Percentiles rank a stretch among this genome's conserved stretches.
These are phyloP conservation scores for Closterium sp. DNA, from an alignment of 139 green algal genomes.

Conservation along the genomic window DNA sequence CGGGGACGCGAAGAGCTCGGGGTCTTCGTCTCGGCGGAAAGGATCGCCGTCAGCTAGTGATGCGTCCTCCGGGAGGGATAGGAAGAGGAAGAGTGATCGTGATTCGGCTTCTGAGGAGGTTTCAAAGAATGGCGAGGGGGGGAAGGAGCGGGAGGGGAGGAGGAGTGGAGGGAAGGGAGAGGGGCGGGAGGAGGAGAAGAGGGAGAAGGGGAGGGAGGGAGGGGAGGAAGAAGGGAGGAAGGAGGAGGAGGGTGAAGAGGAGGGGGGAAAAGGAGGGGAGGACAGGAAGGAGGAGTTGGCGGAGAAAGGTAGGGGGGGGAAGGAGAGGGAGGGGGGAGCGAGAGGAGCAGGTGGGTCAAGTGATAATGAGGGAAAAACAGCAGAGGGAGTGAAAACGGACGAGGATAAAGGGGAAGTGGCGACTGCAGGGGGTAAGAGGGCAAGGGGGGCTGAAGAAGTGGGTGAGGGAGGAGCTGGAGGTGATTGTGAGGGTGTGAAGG, in stretches of 20 bases:
- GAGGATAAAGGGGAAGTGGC: neutral
- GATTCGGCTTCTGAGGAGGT: neutral
- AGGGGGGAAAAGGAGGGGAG: neutral
- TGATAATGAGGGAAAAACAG: neutral
- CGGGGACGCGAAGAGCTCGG: too few species aligned
- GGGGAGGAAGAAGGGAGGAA: neutral
- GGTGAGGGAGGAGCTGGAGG: neutral
- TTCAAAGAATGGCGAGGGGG: neutral
- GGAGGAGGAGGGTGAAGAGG: neutral
- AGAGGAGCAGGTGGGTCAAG: slow-evolving; percentile 5
- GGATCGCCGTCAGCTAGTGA: neutral
- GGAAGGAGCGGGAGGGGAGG: neutral
- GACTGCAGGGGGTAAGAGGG: too few species aligned
- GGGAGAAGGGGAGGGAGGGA: neutral
- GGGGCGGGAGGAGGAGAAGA: neutral
- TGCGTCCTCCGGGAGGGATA: neutral
- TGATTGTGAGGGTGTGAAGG: neutral
- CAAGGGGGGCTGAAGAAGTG: neutral
- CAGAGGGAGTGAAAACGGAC: neutral
- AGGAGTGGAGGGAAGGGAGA: neutral
- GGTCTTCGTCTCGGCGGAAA: neutral
- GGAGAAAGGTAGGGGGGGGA: neutral
- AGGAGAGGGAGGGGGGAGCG: neutral
- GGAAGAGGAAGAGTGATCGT: neutral
- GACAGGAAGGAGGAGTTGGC: neutral